phyloP scores from a whole-genome alignment of 179 eudicot genomes.

The Nepenthes alata region DNA sequence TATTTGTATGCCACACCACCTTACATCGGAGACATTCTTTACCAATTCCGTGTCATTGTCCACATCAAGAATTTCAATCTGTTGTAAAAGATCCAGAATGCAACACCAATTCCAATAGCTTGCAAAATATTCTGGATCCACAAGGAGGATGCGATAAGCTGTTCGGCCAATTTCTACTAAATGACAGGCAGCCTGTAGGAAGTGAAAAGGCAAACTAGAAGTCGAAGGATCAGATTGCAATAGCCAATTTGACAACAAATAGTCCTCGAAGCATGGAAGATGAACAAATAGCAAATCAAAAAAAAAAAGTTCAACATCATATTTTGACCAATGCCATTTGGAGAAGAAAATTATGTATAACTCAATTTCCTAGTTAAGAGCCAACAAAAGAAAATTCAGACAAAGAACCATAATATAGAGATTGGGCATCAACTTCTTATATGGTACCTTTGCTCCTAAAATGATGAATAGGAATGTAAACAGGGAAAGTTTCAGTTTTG shows the following conservation, averaged over 20 bases:
- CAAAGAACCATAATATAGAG: background rate
- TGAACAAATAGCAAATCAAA: background rate
- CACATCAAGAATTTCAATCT: conserved; percentile 19
- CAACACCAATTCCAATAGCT: conserved; percentile 85
- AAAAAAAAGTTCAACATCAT: background rate
- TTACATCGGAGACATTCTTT: conserved; percentile 35
- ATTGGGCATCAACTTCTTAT: too few relatives aligned
- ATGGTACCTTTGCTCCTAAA: too few relatives aligned
- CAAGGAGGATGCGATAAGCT: conserved; percentile 65
- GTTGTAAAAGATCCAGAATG: conserved; percentile 49
- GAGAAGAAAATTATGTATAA: too few relatives aligned
- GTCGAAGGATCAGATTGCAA: background rate
- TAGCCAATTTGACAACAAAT: background rate
- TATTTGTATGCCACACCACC: conserved; percentile 75
- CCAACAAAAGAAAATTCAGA: background rate
- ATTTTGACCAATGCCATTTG: too few relatives aligned
- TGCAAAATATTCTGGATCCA: conserved; percentile 45
- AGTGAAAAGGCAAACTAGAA: background rate
- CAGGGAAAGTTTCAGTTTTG: too few relatives aligned
- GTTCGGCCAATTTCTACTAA: conserved; percentile 41
- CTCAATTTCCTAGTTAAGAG: background rate
- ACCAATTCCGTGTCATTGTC: conserved; percentile 16
- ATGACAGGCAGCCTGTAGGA: conserved; percentile 29
- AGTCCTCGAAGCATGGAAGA: background rate
- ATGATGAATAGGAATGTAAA: too few relatives aligned